Evolutionary conservation across 768 basidiomycete genomes (phyloP).

Genomic region (Postia placenta): DNA sequence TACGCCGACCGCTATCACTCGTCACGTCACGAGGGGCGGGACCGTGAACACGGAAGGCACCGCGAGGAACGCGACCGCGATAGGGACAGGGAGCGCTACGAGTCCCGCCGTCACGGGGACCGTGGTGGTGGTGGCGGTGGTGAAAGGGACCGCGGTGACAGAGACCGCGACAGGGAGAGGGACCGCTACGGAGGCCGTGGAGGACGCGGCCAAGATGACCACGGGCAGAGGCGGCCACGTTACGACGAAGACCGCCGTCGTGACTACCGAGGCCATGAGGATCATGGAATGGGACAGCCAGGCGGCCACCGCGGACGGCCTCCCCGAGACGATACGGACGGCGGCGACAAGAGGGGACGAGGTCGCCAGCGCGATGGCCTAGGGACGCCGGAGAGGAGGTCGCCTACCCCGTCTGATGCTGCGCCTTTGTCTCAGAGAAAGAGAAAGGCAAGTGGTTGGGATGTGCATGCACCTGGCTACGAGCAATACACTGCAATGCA

Average conservation of each 20-base stretch:
- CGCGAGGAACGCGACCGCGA: conserved; percentile 23
- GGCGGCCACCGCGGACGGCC: conserved; percentile 14
- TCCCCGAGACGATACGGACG: conserved; percentile 24
- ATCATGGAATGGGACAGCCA: conserved; percentile 21
- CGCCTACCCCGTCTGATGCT: conserved; percentile 86
- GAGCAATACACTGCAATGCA: conserved; percentile 93
- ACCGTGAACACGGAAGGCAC: conserved; percentile 24
- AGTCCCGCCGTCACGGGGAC: conserved; percentile 16
- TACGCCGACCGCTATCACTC: conserved; percentile 43
- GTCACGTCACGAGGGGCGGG: conserved; percentile 23
- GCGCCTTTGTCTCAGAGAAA: conserved; percentile 80
- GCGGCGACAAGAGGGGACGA: conserved; percentile 42
- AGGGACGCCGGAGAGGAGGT: conserved; percentile 74
- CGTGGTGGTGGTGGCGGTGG: conserved; percentile 19
- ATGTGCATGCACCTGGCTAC: conserved; percentile 92
- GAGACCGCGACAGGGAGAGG: conserved; percentile 28
- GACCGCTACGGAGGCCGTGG: conserved; percentile 22
- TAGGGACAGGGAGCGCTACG: conserved; percentile 15
- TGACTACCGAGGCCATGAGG: conserved; percentile 32
- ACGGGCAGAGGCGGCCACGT: conserved; percentile 18
- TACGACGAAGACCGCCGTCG: conserved; percentile 35
- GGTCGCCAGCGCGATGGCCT: conserved; percentile 46
- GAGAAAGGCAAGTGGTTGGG: conserved; percentile 91
- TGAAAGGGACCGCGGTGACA: conserved; percentile 20
- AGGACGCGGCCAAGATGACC: conserved; percentile 19